These are phyloP conservation scores for Flaveria brownii DNA, from an alignment of 129 eudicot genomes.

Conservation along the genomic window DNA sequence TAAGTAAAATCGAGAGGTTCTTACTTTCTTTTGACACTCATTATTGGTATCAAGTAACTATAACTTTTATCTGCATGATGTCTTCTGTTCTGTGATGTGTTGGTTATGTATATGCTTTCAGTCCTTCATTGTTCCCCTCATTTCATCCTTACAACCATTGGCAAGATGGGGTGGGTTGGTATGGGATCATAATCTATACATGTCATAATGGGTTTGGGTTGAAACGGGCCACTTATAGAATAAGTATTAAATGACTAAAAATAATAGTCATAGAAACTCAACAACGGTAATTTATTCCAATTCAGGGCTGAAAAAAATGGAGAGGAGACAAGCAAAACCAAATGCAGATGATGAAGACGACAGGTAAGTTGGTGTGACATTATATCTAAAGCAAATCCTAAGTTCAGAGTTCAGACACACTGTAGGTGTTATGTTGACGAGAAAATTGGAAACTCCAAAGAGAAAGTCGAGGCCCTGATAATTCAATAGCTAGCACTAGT, in stretches of 20 bases:
- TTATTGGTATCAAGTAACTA: too few species aligned
- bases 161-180: background rate
- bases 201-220: background rate
- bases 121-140: background rate
- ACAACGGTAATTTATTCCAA: background rate
- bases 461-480: too few species aligned
- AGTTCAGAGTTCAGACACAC: background rate
- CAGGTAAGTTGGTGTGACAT: background rate
- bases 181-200: background rate
- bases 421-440: too few species aligned
- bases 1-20: too few species aligned
- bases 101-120: background rate
- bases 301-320: background rate
- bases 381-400: background rate
- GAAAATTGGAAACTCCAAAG: too few species aligned
- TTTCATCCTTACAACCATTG: background rate
- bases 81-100: background rate
- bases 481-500: too few species aligned
- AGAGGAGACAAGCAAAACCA: background rate
- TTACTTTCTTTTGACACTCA: too few species aligned
- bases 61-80: background rate
- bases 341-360: constrained; percentile 1
- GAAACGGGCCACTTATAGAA: background rate
- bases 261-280: background rate
- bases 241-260: background rate